Conservation (phyloP, 2,329 filamentous ascomycete species). For the Nemania sp. region DNA sequence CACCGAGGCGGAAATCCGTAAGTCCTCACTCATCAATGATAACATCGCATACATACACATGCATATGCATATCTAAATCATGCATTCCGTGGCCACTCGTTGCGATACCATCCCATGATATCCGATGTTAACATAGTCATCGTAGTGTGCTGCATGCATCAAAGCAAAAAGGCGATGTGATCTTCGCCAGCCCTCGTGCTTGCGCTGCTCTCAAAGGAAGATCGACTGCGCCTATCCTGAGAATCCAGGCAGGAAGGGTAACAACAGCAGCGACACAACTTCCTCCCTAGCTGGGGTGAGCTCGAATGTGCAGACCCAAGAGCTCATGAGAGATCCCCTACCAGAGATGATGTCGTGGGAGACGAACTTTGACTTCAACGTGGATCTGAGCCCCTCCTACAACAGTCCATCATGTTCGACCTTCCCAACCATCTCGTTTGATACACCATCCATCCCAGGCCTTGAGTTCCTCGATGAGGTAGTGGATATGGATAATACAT, state of each 20-base stretch:
- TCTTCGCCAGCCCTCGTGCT: conserved; percentile 39
- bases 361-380: conserved; percentile 33
- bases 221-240: conserved; percentile 38
- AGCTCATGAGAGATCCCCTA: conserved; percentile 12
- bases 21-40: conserved; percentile 9
- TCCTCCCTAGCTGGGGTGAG: not conserved
- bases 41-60: not conserved
- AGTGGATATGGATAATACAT: not conserved
- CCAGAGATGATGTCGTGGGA: conserved; percentile 32
- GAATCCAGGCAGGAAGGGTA: not conserved
- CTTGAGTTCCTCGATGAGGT: conserved; percentile 30
- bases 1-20: conserved; percentile 42
- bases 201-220: conserved; percentile 39
- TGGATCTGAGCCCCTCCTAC: conserved; percentile 27
- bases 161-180: conserved; percentile 41
- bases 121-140: conserved; percentile 3
- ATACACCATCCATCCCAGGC: conserved; percentile 21
- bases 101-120: too few species aligned
- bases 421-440: conserved; percentile 28
- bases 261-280: not conserved
- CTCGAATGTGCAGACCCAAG: conserved; percentile 8
- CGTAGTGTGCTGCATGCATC: conserved; percentile 41
- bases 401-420: conserved; percentile 12
- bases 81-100: too few species aligned
- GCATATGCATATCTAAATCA: not conserved